Conservation (phyloP, 2,329 filamentous ascomycete species). For the Arthrobotrys conoides region DNA sequence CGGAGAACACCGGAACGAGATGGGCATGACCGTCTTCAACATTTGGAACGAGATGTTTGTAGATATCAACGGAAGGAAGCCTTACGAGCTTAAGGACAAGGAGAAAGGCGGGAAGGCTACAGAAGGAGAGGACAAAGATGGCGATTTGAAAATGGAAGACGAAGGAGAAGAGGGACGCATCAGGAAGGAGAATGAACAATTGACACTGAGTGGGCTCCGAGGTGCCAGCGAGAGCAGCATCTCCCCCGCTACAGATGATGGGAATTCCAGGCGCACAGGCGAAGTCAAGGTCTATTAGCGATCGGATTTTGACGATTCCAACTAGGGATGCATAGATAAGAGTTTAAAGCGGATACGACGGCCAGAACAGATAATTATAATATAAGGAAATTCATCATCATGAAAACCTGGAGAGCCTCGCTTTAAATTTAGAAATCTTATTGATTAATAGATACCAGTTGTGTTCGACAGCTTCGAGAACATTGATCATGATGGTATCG, state of each 20-base stretch:
- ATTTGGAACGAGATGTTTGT: conserved; percentile 52
- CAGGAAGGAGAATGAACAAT: conserved; percentile 38
- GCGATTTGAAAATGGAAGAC: conserved; percentile 47
- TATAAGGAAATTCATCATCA: background rate
- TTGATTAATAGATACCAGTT: background rate
- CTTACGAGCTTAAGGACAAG: conserved; percentile 18
- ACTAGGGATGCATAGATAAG: background rate
- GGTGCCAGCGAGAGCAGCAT: conserved; percentile 57
- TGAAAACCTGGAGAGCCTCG: background rate
- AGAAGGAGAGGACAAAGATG: conserved; percentile 34
- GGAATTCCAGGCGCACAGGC: conserved; percentile 18
- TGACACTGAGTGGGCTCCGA: conserved; percentile 51
- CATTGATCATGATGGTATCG: no score
- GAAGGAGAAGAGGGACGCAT: background rate
- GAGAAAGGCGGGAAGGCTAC: background rate
- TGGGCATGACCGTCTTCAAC: conserved; percentile 35
- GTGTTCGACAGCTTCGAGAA: background rate
- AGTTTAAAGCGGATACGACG: background rate
- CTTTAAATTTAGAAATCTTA: conserved; percentile 7
- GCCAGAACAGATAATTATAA: background rate
- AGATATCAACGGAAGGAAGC: conserved; percentile 48
- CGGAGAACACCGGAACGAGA: conserved; percentile 66
- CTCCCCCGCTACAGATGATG: conserved; percentile 40
- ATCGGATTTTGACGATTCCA: background rate
- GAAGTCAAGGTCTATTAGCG: conserved; percentile 33